Evolutionary conservation across 1,139 yeast genomes (phyloP).

Genomic region (Saccharomyces hybrid): DNA sequence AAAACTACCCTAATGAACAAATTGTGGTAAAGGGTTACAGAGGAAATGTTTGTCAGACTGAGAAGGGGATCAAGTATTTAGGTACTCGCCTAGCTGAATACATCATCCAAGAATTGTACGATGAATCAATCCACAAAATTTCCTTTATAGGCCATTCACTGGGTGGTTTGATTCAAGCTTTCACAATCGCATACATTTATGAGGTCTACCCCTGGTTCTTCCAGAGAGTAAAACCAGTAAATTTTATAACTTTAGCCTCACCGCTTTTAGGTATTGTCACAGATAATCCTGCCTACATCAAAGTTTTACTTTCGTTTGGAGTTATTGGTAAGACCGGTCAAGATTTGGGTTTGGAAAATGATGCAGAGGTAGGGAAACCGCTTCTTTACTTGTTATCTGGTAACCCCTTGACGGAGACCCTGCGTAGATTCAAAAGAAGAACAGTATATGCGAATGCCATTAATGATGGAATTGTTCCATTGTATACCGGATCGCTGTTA

Average conservation of each 20-base stretch:
- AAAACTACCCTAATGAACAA: conserved; percentile 42
- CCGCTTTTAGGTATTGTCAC: conserved; percentile 75
- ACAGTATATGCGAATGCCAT: conserved; percentile 34
- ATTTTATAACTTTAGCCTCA: conserved; percentile 75
- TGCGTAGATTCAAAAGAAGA: conserved; percentile 56
- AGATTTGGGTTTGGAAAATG: conserved; percentile 57
- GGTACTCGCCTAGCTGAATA: conserved; percentile 78
- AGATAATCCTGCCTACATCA: conserved; percentile 82
- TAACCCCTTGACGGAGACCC: conserved; percentile 65
- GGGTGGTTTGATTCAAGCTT: conserved; percentile 85
- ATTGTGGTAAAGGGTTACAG: conserved; percentile 73
- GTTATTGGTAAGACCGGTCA: conserved; percentile 88
- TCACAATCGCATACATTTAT: conserved; percentile 76
- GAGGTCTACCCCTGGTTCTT: conserved; percentile 67
- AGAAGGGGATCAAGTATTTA: conserved; percentile 75
- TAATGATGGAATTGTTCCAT: conserved; percentile 81
- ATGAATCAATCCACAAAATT: conserved; percentile 45
- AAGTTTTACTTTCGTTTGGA: conserved; percentile 76
- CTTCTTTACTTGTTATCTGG: conserved; percentile 65
- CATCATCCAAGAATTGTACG: conserved; percentile 50
- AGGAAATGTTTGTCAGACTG: conserved; percentile 82
- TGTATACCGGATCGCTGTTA: conserved; percentile 73
- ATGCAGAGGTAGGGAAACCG: conserved; percentile 42
- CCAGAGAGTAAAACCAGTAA: conserved; percentile 53
- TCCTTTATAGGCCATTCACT: conserved; percentile 87